Percentiles rank a stretch among this genome's conserved stretches.
Conservation (phyloP, 345 rosid species). For the Raphanus raphanistrum region DNA sequence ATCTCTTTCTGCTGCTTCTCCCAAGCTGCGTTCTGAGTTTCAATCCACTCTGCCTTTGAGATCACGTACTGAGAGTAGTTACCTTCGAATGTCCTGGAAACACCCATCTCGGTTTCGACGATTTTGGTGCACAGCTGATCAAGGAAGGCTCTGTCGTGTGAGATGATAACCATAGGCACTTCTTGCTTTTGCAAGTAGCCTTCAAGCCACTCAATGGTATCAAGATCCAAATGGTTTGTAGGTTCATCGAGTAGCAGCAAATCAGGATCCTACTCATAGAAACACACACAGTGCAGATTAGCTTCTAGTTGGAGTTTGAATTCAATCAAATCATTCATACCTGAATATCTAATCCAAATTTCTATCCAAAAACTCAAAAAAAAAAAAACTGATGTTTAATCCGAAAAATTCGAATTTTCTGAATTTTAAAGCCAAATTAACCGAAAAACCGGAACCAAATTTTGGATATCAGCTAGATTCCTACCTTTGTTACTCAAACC, state of each 20-base stretch:
- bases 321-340: background rate
- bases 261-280: conserved; percentile 67
- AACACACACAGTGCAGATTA: conserved; percentile 2
- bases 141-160: conserved; percentile 93
- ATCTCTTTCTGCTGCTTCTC: conserved; percentile 92
- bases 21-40: conserved; percentile 72
- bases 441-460: background rate
- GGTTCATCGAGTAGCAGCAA: conserved; percentile 92
- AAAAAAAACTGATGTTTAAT: background rate
- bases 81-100: conserved; percentile 78
- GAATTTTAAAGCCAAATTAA: background rate
- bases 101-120: conserved; percentile 93
- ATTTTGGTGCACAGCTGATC: conserved; percentile 93
- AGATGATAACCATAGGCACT: conserved; percentile 92
- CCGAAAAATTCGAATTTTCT: background rate
- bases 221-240: conserved; percentile 92
- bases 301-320: background rate
- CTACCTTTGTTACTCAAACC: no score
- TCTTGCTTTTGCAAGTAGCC: conserved; percentile 76
- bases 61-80: conserved; percentile 79
- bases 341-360: background rate
- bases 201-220: conserved; percentile 93
- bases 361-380: no score
- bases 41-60: conserved; percentile 73
- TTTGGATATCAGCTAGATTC: background rate